Evolutionary conservation across 257 asterid genomes (phyloP).

Genomic region (Lycium ferocissimum): DNA sequence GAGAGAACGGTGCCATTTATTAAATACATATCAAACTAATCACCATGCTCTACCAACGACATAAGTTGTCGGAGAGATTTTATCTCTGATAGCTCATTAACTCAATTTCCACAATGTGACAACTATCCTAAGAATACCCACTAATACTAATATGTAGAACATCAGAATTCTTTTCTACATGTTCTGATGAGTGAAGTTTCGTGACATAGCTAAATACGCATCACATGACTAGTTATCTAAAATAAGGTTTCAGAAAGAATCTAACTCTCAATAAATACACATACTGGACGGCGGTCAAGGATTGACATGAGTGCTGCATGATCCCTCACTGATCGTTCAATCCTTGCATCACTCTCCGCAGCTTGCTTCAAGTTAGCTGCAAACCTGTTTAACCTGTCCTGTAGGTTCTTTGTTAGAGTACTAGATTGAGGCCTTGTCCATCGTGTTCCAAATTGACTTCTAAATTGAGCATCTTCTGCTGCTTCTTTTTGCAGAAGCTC

Average conservation of each 20-base stretch:
- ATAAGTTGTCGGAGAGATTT: slow-evolving; percentile 9
- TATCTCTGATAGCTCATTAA: not conserved
- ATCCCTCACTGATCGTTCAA: slow-evolving; percentile 96
- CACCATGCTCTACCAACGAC: not conserved
- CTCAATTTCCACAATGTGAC: not conserved
- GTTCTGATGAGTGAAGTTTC: not conserved
- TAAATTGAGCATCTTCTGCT: slow-evolving; percentile 84
- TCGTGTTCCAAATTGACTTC: slow-evolving; percentile 90
- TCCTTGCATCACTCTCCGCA: slow-evolving; percentile 91
- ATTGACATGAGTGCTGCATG: slow-evolving; percentile 83
- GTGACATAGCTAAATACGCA: not conserved
- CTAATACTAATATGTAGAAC: not conserved
- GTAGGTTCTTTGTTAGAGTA: slow-evolving; percentile 86
- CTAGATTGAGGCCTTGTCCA: slow-evolving; percentile 98
- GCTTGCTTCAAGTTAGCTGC: slow-evolving; percentile 97
- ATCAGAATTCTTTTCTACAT: not conserved
- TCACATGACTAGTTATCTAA: slow-evolving; percentile 13
- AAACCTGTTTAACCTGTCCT: slow-evolving; percentile 86
- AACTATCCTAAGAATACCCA: not conserved
- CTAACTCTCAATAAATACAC: slow-evolving; percentile 45
- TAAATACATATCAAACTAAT: not conserved
- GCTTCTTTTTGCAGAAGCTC: slow-evolving; percentile 95
- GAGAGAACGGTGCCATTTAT: not conserved
- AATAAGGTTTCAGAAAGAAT: slow-evolving; percentile 21
- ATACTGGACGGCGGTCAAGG: slow-evolving; percentile 88